phyloP scores from a whole-genome alignment of 345 rosid genomes.

The Bruguiera parviflora region DNA sequence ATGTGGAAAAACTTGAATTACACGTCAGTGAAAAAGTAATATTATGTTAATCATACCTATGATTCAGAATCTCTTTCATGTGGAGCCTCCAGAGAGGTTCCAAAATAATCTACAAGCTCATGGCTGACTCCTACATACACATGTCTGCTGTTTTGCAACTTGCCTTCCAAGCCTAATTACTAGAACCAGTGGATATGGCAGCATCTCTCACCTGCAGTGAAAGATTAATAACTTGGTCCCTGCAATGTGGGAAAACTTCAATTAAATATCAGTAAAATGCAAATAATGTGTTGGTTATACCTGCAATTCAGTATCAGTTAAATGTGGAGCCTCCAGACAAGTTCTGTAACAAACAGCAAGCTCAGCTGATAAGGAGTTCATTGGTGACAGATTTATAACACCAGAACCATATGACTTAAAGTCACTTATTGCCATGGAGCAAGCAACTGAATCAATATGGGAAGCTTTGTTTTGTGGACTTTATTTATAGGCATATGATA shows the following conservation, averaged over 20 bases:
- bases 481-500: not conserved
- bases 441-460: no score
- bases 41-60: no score
- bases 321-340: constrained; percentile 94
- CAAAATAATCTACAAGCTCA: no score
- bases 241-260: constrained; percentile 3
- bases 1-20: constrained; percentile 3
- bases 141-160: constrained; percentile 84
- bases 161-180: constrained; percentile 69
- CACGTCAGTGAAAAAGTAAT: not conserved
- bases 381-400: no score
- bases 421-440: no score
- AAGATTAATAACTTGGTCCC: constrained; percentile 16
- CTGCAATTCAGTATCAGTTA: no score
- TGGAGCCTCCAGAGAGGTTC: no score
- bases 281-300: constrained; percentile 31
- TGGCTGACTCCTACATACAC: constrained; percentile 13
- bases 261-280: constrained; percentile 2
- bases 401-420: no score
- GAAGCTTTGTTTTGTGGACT: no score
- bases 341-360: constrained; percentile 67
- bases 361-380: no score
- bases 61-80: no score
- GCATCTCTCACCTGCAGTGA: constrained; percentile 71
- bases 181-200: constrained; percentile 65